Percentiles rank a stretch among this genome's conserved stretches.
Evolutionary conservation across 371 early-diverging fungal genomes (phyloP).

Genomic region (Mortierella sp.): DNA sequence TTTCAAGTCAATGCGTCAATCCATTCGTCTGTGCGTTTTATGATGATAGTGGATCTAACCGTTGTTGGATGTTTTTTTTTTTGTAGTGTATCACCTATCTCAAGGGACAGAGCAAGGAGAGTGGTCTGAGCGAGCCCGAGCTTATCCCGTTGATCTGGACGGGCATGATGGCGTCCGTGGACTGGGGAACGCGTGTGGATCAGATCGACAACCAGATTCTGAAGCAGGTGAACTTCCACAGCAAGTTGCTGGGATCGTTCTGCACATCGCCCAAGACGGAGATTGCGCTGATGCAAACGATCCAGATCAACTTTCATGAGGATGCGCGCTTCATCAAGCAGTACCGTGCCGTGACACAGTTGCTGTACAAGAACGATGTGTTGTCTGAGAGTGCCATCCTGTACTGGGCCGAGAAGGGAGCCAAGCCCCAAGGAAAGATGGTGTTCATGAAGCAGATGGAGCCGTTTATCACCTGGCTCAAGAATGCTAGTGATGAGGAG

Average conservation of each 20-base stretch:
- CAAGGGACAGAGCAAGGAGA: conserved; percentile 75
- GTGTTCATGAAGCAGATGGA: conserved; percentile 93
- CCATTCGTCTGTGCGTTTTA: too few species aligned
- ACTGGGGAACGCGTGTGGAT: conserved; percentile 82
- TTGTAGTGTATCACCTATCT: conserved; percentile 68
- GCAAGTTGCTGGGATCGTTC: conserved; percentile 76
- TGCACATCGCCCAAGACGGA: conserved; percentile 86
- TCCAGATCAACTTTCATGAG: conserved; percentile 87
- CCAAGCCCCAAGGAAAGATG: conserved; percentile 86
- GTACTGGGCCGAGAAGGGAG: conserved; percentile 94
- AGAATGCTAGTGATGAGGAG: conserved; percentile 79
- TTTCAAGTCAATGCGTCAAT: too few species aligned
- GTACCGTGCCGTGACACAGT: conserved; percentile 83
- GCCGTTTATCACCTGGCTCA: conserved; percentile 85
- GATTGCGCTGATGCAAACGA: conserved; percentile 81
- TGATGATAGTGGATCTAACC: too few species aligned
- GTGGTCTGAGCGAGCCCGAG: conserved; percentile 82
- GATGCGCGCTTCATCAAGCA: conserved; percentile 89
- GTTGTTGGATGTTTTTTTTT: neutral
- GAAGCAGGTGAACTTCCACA: conserved; percentile 64
- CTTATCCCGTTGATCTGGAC: conserved; percentile 84
- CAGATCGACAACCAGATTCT: conserved; percentile 82
- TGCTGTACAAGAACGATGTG: conserved; percentile 90
- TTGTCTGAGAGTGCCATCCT: conserved; percentile 90
- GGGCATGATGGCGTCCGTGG: conserved; percentile 78